phyloP scores from a whole-genome alignment of 164 flowering plant species.

The Piper betle region DNA sequence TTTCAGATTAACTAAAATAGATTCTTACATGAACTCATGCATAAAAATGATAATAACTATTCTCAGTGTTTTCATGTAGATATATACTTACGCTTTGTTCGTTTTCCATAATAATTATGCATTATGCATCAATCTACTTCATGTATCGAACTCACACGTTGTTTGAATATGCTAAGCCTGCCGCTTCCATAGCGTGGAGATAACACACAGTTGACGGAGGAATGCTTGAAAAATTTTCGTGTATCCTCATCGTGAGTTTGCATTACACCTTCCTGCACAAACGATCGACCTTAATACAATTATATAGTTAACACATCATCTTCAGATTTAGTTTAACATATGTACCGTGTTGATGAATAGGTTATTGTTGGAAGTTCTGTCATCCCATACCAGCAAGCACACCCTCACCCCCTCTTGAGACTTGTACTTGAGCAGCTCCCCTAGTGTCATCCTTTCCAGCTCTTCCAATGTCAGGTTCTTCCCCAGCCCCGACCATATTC shows the following conservation, averaged over 20 bases:
- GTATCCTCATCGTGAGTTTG: slow-evolving; percentile 76
- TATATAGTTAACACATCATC: background rate
- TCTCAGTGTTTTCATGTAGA: no score
- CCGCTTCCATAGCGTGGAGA: slow-evolving; percentile 66
- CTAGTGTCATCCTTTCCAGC: slow-evolving; percentile 49
- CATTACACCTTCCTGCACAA: slow-evolving; percentile 63
- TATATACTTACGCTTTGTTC: no score
- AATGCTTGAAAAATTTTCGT: slow-evolving; percentile 46
- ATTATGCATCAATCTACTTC: no score
- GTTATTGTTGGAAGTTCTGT: slow-evolving; percentile 59
- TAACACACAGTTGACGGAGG: slow-evolving; percentile 48
- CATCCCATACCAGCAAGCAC: slow-evolving; percentile 55
- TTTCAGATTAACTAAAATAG: no score
- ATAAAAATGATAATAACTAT: no score
- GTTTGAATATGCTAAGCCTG: slow-evolving; percentile 63
- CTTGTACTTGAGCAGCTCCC: slow-evolving; percentile 55
- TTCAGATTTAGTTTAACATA: no score
- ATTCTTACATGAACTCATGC: no score
- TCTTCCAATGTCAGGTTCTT: background rate
- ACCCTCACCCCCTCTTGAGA: slow-evolving; percentile 66
- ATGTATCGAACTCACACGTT: slow-evolving; percentile 26
- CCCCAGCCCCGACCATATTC: slow-evolving; percentile 33
- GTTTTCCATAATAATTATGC: no score
- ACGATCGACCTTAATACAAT: background rate
- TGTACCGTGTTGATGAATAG: slow-evolving; percentile 46